Evolutionary conservation across 1,139 yeast genomes (phyloP).

Genomic region (Yamadazyma pseudoaaseri): DNA sequence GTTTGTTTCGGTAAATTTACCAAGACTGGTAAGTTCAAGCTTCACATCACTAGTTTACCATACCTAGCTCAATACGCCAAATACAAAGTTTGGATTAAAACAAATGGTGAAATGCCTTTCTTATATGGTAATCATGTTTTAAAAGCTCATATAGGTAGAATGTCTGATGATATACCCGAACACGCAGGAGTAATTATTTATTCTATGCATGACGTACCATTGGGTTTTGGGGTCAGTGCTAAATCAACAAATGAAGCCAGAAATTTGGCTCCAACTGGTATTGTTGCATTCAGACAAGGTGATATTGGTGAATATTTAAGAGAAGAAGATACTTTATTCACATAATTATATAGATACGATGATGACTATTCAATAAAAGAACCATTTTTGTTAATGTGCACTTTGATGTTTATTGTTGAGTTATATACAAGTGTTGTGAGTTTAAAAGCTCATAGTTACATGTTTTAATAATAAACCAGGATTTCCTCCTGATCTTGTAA

Average conservation of each 20-base stretch:
- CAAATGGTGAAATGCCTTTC: constrained; percentile 98
- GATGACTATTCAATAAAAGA: background rate
- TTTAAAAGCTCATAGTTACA: constrained; percentile 25
- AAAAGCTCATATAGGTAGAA: constrained; percentile 94
- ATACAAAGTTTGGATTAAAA: constrained; percentile 94
- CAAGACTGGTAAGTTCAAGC: constrained; percentile 92
- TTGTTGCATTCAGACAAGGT: constrained; percentile 94
- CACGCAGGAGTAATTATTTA: constrained; percentile 93
- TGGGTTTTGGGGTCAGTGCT: constrained; percentile 95
- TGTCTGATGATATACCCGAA: constrained; percentile 97
- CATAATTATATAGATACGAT: constrained; percentile 34
- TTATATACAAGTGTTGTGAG: constrained; percentile 1
- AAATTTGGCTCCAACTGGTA: constrained; percentile 86
- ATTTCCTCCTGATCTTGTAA: constrained; percentile 76
- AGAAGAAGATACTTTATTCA: constrained; percentile 94
- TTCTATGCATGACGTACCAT: constrained; percentile 89
- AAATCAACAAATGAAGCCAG: constrained; percentile 89
- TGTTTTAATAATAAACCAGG: constrained; percentile 63
- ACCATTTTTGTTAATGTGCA: constrained; percentile 1
- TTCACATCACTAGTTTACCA: constrained; percentile 89
- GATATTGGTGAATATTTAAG: constrained; percentile 98
- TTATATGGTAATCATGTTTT: constrained; percentile 94
- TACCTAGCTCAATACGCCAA: constrained; percentile 85
- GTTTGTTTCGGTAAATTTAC: constrained; percentile 95
- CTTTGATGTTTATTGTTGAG: background rate